Percentiles rank a stretch among this genome's conserved stretches.
phyloP scores from a whole-genome alignment of 139 green algal species.

The Astrephomene gubernaculifera region DNA sequence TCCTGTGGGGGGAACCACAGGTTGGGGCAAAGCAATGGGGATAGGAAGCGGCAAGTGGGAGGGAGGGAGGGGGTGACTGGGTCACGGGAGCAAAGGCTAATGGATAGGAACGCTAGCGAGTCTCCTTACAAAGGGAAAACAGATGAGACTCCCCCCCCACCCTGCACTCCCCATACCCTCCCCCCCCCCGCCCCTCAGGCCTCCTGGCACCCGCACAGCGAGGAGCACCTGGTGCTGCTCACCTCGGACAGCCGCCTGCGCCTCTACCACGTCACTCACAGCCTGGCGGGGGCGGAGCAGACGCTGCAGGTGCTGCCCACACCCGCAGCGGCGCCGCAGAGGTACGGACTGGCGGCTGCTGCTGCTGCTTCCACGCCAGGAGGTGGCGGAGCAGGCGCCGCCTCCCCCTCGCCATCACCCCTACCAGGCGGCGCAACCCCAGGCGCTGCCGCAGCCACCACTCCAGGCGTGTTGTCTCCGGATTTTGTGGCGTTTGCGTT shows the following conservation, averaged over 20 bases:
- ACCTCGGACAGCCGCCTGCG: constrained; percentile 54
- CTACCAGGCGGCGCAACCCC: not conserved
- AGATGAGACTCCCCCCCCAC: not conserved
- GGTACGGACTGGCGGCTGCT: constrained; percentile 1
- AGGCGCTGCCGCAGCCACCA: constrained; percentile 5
- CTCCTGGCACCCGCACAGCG: constrained; percentile 58
- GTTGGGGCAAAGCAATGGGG: no score
- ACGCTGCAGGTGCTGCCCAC: constrained; percentile 43
- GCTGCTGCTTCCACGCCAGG: no score
- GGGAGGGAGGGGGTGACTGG: no score
- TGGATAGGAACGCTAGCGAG: no score
- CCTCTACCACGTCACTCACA: constrained; percentile 45
- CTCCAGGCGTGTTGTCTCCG: not conserved
- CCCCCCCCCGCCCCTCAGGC: constrained; percentile 15
- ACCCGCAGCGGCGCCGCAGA: not conserved
- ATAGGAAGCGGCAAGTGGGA: no score
- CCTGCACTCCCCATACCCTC: not conserved
- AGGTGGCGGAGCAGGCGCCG: not conserved
- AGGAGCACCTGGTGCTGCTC: constrained; percentile 49
- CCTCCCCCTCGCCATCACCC: not conserved
- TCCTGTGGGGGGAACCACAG: no score
- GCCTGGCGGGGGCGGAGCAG: constrained; percentile 51
- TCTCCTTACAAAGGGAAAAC: no score
- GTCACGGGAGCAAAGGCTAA: no score
- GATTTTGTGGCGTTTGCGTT: constrained; percentile 65